phyloP scores from a whole-genome alignment of 2,329 filamentous ascomycete genomes.

The Fusarium pseudoanthophilum region DNA sequence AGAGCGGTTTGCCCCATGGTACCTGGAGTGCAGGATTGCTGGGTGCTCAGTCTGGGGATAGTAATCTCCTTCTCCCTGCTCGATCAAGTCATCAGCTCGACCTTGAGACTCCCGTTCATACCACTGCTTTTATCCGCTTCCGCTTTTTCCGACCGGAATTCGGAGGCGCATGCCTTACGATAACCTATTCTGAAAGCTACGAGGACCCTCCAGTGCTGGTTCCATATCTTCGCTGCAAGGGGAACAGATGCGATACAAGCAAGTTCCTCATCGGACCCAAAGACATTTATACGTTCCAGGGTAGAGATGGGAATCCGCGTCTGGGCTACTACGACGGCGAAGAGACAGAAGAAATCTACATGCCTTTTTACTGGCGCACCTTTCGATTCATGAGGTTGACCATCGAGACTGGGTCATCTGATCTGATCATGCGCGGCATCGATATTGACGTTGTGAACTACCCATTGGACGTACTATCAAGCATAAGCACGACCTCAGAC shows the following conservation, averaged over 20 bases:
- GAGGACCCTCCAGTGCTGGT: neutral
- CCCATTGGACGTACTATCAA: neutral
- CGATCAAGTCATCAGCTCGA: neutral
- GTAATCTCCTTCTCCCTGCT: neutral
- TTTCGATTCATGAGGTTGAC: neutral
- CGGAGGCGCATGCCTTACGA: neutral
- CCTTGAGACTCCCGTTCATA: neutral
- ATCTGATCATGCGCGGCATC: neutral
- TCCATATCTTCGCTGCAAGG: neutral
- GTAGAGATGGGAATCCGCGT: fast-evolving
- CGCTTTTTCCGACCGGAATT: neutral
- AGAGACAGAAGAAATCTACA: neutral
- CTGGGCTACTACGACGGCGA: neutral
- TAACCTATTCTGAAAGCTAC: neutral
- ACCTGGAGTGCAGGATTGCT: neutral
- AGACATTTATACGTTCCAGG: neutral
- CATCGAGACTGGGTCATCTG: neutral
- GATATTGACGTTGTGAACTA: neutral
- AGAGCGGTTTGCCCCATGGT: neutral
- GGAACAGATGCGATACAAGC: neutral
- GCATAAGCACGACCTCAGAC: neutral
- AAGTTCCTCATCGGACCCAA: neutral
- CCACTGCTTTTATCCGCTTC: neutral
- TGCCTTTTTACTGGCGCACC: neutral
- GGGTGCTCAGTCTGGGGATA: fast-evolving